These are phyloP conservation scores for Pseudoscleropodium purum DNA, from an alignment of 225 moss, liverwort and hornwort genomes.

Conservation along the genomic window DNA sequence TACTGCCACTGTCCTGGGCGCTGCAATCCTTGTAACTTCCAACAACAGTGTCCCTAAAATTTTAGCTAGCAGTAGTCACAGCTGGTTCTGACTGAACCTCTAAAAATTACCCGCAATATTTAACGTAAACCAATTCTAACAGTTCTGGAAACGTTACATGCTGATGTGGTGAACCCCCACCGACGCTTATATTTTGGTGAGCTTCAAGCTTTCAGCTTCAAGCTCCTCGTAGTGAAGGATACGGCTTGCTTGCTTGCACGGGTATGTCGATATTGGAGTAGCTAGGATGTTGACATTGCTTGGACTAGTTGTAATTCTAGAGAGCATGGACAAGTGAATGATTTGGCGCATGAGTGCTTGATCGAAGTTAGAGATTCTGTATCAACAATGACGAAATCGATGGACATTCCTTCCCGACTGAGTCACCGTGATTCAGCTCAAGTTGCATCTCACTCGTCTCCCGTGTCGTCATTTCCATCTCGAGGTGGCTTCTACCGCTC, in stretches of 20 bases:
- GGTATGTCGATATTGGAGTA: background rate
- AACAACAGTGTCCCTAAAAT: background rate
- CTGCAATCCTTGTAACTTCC: too few relatives aligned
- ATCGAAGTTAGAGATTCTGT: background rate
- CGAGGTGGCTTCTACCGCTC: constrained; percentile 13
- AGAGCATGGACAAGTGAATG: background rate
- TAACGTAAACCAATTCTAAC: background rate
- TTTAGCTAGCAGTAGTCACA: background rate
- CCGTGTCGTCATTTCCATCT: background rate
- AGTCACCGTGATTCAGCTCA: background rate
- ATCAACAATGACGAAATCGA: constrained; percentile 6
- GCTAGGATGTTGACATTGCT: background rate
- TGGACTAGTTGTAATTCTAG: too few relatives aligned
- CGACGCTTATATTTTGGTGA: background rate
- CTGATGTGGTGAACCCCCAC: background rate
- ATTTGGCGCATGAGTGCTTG: background rate
- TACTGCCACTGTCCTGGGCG: too few relatives aligned
- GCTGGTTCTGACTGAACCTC: background rate
- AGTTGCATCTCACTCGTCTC: background rate
- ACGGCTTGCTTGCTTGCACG: background rate
- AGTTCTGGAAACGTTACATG: background rate
- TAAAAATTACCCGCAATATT: background rate
- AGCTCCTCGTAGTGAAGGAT: background rate
- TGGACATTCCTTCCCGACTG: constrained; percentile 17
- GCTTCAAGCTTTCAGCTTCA: background rate